phyloP scores from a whole-genome alignment of 805 yeast species.

The Zygotorulaspora danielsina region DNA sequence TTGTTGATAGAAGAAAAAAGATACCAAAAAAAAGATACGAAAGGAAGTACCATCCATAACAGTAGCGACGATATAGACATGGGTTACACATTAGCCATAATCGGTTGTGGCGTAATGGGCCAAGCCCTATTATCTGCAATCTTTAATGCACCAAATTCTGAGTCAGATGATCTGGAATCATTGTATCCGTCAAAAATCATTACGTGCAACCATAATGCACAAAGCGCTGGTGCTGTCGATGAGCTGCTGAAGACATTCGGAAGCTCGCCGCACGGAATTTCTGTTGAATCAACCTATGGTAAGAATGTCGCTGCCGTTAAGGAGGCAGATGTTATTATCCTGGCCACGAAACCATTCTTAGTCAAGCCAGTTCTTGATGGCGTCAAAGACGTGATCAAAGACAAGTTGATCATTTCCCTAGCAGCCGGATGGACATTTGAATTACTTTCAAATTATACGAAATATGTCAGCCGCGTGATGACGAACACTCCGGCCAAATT shows the following conservation, averaged over 20 bases:
- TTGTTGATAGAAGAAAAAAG: too few relatives aligned
- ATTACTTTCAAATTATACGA: slow-evolving; percentile 51
- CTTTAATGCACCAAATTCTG: slow-evolving; percentile 31
- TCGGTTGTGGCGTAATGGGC: slow-evolving; percentile 97
- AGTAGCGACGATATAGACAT: too few relatives aligned
- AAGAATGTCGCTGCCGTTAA: slow-evolving; percentile 57
- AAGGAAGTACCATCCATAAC: too few relatives aligned
- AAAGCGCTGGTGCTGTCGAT: slow-evolving; percentile 48
- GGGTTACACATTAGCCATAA: slow-evolving; percentile 61
- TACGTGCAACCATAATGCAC: slow-evolving; percentile 57
- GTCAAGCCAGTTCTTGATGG: slow-evolving; percentile 56
- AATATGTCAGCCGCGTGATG: slow-evolving; percentile 82
- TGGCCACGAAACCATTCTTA: slow-evolving; percentile 88
- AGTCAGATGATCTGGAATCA: slow-evolving; percentile 25
- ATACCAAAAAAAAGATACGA: too few relatives aligned
- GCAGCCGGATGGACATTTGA: slow-evolving; percentile 90
- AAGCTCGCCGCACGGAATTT: slow-evolving; percentile 39
- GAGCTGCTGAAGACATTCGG: slow-evolving; percentile 46
- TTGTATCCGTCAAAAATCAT: slow-evolving; percentile 66
- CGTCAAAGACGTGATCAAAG: slow-evolving; percentile 44
- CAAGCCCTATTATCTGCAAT: slow-evolving; percentile 80
- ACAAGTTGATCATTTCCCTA: slow-evolving; percentile 67
- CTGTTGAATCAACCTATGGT: slow-evolving; percentile 50
- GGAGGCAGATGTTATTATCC: slow-evolving; percentile 62
- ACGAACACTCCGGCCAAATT: slow-evolving; percentile 94